Percentiles rank a stretch among this genome's conserved stretches.
Evolutionary conservation across 371 early-diverging fungal genomes (phyloP).

Genomic region (Rhizopus sp.): DNA sequence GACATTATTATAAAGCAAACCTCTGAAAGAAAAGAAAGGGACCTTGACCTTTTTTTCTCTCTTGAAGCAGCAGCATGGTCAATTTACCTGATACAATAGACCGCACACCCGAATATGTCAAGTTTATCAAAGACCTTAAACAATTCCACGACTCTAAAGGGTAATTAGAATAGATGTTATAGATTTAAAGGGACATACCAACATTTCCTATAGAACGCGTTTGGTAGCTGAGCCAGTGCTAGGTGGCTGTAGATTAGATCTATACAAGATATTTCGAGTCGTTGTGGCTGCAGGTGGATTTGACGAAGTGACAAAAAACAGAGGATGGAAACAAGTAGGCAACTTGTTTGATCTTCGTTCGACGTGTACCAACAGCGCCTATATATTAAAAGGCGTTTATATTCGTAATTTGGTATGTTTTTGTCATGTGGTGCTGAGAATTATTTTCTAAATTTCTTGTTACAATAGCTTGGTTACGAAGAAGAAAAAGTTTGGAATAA

Average conservation of each 20-base stretch:
- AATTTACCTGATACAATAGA: constrained; percentile 60
- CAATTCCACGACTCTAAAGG: constrained; percentile 65
- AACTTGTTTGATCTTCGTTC: constrained; percentile 72
- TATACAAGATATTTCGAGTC: constrained; percentile 66
- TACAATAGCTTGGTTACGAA: constrained; percentile 33
- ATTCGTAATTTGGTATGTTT: constrained; percentile 54
- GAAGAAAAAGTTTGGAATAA: constrained; percentile 40
- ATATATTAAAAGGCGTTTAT: constrained; percentile 74
- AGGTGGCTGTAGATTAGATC: constrained; percentile 73
- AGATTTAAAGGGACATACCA: not conserved
- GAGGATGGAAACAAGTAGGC: constrained; percentile 74
- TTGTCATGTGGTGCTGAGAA: not conserved
- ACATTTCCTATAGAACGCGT: constrained; percentile 39
- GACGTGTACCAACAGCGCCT: constrained; percentile 81
- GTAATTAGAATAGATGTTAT: constrained; percentile 31
- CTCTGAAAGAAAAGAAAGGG: constrained; percentile 10
- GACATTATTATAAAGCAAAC: not conserved
- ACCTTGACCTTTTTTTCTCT: not conserved
- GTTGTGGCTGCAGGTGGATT: constrained; percentile 71
- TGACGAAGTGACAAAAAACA: constrained; percentile 72
- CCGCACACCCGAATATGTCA: constrained; percentile 69
- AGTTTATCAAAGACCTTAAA: constrained; percentile 68
- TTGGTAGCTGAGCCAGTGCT: constrained; percentile 72
- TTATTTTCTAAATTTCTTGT: not conserved
- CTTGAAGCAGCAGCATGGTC: constrained; percentile 12